phyloP scores from a whole-genome alignment of 176 grass and related monocot genomes.

The Pharus latifolius region DNA sequence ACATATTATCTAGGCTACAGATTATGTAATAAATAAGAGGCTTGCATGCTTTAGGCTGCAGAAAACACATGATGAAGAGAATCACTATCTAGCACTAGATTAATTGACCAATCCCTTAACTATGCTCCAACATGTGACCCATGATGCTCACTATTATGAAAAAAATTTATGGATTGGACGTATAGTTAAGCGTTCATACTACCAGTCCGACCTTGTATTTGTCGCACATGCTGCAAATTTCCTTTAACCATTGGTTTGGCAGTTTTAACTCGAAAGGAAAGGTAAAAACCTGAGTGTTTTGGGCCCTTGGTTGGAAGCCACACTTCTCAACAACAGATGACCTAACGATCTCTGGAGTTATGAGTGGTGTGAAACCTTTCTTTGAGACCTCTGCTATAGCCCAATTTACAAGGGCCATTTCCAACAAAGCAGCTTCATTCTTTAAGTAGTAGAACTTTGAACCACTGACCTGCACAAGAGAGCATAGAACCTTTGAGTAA shows the following conservation, averaged over 20 bases:
- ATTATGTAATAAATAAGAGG: neutral
- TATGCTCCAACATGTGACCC: too few species aligned
- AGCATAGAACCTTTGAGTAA: constrained; percentile 2
- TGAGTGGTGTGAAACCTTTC: constrained; percentile 80
- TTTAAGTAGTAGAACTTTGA: constrained; percentile 99
- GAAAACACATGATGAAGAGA: too few species aligned
- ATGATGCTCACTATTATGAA: too few species aligned
- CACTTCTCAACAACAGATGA: constrained; percentile 93
- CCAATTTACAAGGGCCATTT: constrained; percentile 89
- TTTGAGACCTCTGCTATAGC: constrained; percentile 79
- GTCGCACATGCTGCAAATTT: too few species aligned
- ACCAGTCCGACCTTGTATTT: too few species aligned
- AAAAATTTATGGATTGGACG: too few species aligned
- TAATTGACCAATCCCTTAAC: too few species aligned
- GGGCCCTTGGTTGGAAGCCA: constrained; percentile 86
- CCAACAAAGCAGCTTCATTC: constrained; percentile 88
- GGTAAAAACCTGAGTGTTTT: constrained; percentile 72
- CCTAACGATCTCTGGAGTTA: constrained; percentile 94
- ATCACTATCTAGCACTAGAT: too few species aligned
- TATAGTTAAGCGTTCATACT: too few species aligned
- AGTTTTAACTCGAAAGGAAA: neutral
- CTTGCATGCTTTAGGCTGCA: neutral
- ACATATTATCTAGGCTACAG: neutral
- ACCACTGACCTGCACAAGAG: constrained; percentile 59
- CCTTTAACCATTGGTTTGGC: too few species aligned